These are phyloP conservation scores for Climacium dendroides DNA, from an alignment of 225 moss, liverwort and hornwort species.

Conservation along the genomic window DNA sequence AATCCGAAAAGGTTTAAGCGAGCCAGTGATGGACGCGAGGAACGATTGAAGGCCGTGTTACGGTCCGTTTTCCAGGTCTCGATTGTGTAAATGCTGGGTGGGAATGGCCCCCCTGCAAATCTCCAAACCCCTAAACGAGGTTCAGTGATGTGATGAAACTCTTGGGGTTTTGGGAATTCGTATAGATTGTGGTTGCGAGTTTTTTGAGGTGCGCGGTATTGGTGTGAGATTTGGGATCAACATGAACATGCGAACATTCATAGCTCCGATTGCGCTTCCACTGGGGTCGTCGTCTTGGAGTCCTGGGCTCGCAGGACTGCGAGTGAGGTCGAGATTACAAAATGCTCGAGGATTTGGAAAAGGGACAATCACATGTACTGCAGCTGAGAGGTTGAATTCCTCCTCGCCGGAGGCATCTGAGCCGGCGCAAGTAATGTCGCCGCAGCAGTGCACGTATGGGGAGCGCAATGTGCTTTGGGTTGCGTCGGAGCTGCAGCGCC, in stretches of 20 bases:
- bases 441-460: constrained; percentile 50
- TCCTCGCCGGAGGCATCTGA: neutral
- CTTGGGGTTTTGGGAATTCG: neutral
- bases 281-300: neutral
- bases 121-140: neutral
- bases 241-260: neutral
- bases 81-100: neutral
- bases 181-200: neutral
- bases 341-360: neutral
- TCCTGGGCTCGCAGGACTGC: neutral
- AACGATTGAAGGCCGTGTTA: neutral
- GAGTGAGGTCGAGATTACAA: neutral
- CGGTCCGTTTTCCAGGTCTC: neutral
- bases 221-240: neutral
- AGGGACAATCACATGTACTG: neutral
- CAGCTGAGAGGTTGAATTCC: neutral
- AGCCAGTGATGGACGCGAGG: neutral
- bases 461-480: constrained; percentile 54
- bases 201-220: neutral
- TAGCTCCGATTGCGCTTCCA: neutral
- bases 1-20: neutral
- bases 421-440: neutral
- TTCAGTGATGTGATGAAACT: neutral
- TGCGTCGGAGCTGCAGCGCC: constrained; percentile 71
- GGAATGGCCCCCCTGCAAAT: neutral